Conservation (phyloP, 2,329 filamentous ascomycete genomes). For the Xylaria sp. region DNA sequence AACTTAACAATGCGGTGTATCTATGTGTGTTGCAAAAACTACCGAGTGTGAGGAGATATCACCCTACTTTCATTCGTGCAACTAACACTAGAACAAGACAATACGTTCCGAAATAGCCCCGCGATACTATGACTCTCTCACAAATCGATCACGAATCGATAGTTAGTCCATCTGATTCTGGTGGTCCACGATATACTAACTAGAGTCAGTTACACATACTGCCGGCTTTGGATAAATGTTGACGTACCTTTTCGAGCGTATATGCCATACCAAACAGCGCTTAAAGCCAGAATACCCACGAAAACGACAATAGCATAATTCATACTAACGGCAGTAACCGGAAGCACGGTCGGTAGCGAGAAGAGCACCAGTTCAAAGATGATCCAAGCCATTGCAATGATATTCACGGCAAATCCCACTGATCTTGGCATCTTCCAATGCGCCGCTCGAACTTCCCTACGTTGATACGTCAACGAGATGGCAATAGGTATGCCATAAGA, state of each 20-base stretch:
- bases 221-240: background rate
- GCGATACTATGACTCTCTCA: background rate
- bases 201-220: slow-evolving; percentile 5
- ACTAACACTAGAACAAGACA: background rate
- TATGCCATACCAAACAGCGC: slow-evolving; percentile 59
- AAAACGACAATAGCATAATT: slow-evolving; percentile 69
- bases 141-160: slow-evolving; percentile 35
- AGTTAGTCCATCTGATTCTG: slow-evolving; percentile 47
- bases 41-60: background rate
- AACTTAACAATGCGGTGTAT: background rate
- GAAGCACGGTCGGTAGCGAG: slow-evolving; percentile 51
- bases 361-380: slow-evolving; percentile 64
- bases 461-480: slow-evolving; percentile 59
- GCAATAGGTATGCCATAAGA: slow-evolving; percentile 66
- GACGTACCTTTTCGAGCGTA: slow-evolving; percentile 62
- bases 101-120: background rate
- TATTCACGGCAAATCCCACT: slow-evolving; percentile 58
- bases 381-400: slow-evolving; percentile 61
- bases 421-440: slow-evolving; percentile 57
- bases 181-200: slow-evolving; percentile 47
- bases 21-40: background rate
- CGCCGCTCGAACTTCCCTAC: slow-evolving; percentile 59
- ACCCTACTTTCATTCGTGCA: background rate
- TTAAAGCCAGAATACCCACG: slow-evolving; percentile 51
- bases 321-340: slow-evolving; percentile 47